Evolutionary conservation across 305 asterid species (phyloP).

Genomic region (Solanum hybrid): DNA sequence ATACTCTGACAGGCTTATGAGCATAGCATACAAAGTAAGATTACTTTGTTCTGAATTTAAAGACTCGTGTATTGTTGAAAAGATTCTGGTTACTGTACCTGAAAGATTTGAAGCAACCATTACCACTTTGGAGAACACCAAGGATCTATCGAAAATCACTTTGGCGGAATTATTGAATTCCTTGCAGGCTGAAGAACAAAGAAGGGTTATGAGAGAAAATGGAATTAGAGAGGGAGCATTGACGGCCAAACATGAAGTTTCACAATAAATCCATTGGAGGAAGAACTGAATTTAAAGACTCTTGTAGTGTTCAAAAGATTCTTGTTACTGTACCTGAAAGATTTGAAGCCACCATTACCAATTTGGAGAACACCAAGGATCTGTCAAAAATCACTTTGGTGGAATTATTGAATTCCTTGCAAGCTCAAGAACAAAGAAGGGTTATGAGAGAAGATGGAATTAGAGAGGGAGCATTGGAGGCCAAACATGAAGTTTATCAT

Average conservation of each 20-base stretch:
- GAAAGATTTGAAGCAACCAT: neutral
- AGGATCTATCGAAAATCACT: neutral
- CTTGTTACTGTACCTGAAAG: neutral
- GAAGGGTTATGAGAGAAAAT: neutral
- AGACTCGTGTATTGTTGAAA: neutral
- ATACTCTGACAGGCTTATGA: neutral
- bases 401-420: neutral
- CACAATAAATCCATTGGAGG: neutral
- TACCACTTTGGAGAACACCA: neutral
- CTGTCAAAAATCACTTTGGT: neutral
- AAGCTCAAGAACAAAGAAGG: neutral
- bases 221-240: neutral
- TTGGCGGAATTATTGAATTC: neutral
- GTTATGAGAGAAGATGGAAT: neutral
- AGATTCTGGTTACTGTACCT: neutral
- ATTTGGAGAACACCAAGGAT: neutral
- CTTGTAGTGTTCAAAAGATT: no score
- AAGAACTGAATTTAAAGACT: no score
- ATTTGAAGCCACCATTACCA: neutral
- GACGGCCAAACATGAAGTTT: neutral
- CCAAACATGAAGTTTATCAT: neutral
- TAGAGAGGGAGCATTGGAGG: neutral
- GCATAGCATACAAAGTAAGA: neutral
- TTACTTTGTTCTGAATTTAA: neutral
- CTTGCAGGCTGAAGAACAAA: neutral